Conservation (phyloP, 306 rosid species). For the Senna siamea region DNA sequence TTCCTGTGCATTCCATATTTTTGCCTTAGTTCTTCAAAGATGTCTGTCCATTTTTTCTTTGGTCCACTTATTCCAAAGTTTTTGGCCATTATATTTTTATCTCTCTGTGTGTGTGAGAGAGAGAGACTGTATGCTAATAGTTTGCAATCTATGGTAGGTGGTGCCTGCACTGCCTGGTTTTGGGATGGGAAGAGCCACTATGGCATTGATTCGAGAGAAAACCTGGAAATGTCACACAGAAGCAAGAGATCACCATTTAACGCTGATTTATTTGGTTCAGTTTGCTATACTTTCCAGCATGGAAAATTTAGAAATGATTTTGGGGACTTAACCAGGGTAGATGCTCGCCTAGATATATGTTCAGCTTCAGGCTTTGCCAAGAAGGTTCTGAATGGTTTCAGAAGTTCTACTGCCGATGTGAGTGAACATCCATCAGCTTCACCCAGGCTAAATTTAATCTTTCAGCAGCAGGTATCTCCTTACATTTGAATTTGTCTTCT, state of each 20-base stretch:
- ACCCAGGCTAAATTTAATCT: constrained; percentile 76
- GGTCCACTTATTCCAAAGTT: constrained; percentile 4
- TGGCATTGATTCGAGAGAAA: constrained; percentile 38
- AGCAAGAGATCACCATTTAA: constrained; percentile 40
- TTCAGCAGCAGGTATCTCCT: constrained; percentile 80
- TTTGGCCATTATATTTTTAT: constrained; percentile 20
- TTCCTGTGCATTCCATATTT: background rate
- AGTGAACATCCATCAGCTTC: constrained; percentile 54
- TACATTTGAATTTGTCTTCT: constrained; percentile 14
- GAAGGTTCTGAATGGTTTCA: constrained; percentile 61
- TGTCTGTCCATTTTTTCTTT: background rate
- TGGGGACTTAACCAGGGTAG: constrained; percentile 77
- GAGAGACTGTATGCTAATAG: constrained; percentile 21
- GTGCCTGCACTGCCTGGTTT: constrained; percentile 46
- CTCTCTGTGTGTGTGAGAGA: background rate
- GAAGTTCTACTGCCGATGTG: constrained; percentile 43
- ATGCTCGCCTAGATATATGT: constrained; percentile 78
- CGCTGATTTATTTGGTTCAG: constrained; percentile 73
- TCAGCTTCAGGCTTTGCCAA: constrained; percentile 71
- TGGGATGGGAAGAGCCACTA: constrained; percentile 39
- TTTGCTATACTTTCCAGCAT: constrained; percentile 76
- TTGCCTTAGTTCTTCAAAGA: background rate
- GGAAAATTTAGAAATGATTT: constrained; percentile 64
- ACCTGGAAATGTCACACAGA: constrained; percentile 31
- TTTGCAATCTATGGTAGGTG: constrained; percentile 40